Evolutionary conservation across 140 eudicot genomes (phyloP), one percentile per base, ranked within the genome.

Genomic region (Oenanthe javanica): DNA sequence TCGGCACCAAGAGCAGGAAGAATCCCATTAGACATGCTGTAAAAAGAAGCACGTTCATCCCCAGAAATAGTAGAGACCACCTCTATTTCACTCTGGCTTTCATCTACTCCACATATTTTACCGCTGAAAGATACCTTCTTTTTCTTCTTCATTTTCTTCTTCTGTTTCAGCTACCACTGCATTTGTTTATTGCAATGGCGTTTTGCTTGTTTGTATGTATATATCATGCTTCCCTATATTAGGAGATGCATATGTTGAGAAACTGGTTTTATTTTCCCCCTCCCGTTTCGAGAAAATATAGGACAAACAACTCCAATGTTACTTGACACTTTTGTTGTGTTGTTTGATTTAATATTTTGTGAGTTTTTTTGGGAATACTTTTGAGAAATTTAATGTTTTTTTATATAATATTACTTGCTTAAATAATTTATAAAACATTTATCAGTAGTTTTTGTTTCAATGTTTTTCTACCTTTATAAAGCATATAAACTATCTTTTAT

Each of bases 1-100:
- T 86, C 84, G 9, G 94, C 91, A 48, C 97, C 97, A 54, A 91
- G 94, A 46, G 97, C 75, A 12, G 97, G 97, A 25, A 91, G 78
- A 79, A 91, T 86, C 9, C 91, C 94, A 76, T 86, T 82, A 69
- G 91, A 80, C 4, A 85, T 40, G 50, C 76, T 72, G n/a, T 72
- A 72, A 72, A 38, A 12, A 0, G 76, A 72, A 43, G 76, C 49
- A 36, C 23, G 49, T 1, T 43, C 50, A 4, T 72, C 76, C n/a
- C 31, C 76, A 13, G 74, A 69, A 3, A 72, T 4, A 9, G 10
- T 19, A 36, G 76, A 72, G 14, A 43, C 76, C 50, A 72, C 43
- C 52, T 72, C 76, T 42, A 72, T 72, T 40, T 72, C 76, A 43
- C 76, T 72, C 31, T 72, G 76, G 13, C 52, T 72, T 43, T 72